Base-by-base conservation (phyloP, 2,329 filamentous ascomycete species). In the Fusarium odoratissimum region DNA sequence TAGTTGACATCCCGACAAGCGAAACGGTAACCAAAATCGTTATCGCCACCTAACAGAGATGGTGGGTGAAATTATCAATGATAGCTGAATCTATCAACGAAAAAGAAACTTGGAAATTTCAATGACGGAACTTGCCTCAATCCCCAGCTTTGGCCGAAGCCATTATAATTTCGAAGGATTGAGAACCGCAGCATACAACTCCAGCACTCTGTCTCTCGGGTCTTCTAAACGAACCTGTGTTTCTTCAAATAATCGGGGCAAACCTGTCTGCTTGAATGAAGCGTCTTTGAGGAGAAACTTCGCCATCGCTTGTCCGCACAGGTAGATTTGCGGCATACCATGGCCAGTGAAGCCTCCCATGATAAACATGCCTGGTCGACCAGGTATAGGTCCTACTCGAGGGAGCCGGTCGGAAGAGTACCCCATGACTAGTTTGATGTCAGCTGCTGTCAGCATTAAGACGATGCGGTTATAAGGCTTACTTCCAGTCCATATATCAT, bases 401-500 rank as follows among this genome's bases (percentile, higher is more conserved):
- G 48, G 48, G 19, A 52, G 48, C 8, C 48, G 12, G 17, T 37
- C 31, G 1, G 48, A 52, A 8, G 31, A 35, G 17, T 52, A 52
- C 1, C 48, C 48, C 48, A 52, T 52, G 2, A 52, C 48, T 52
- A 21, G 6, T 7, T 2, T 7, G 6, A 35, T 16, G 12, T 52
- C 2, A 52, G 23, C 48, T 28, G 0, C 11, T 1, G 1, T 19
- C 8, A 10, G 1, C 0, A 23, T 7, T 0, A 10, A 23, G 6
- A 5, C 1, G 2, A 25, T 0, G 5, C 1, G 11, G 11, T 10
- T 1, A 13, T 14, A 14, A 3, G 5, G 0, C 30, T 11, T 37
- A 37, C 48, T 52, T 21, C 48, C 48, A 6, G 48, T 52, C 48
- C 48, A 52, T 0, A 28, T 28, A 2, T 52, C 31, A 2, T 52